These are phyloP conservation scores for Striga hermonthica DNA, from an alignment of 305 asterid genomes.

Conservation along the genomic window DNA sequence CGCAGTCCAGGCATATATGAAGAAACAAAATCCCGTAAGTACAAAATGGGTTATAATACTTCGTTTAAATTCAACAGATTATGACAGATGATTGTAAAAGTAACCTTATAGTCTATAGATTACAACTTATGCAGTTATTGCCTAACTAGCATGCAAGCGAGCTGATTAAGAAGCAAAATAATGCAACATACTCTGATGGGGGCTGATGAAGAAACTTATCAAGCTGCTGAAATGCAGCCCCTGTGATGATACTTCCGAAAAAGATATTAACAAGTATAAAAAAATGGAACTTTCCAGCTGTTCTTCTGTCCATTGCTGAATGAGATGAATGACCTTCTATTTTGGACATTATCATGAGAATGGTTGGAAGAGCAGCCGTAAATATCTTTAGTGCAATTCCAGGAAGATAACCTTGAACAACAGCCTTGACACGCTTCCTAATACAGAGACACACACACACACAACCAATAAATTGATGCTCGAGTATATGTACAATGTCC, in stretches of 20 bases:
- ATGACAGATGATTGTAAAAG: background rate
- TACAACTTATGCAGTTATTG: no score
- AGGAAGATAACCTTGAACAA: constrained; percentile 89
- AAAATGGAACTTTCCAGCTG: constrained; percentile 76
- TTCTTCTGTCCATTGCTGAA: constrained; percentile 62
- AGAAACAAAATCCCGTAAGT: no score
- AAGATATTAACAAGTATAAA: constrained; percentile 77
- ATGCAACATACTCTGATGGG: constrained; percentile 58
- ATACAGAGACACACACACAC: constrained; percentile 1
- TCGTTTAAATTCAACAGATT: background rate
- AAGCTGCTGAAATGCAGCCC: constrained; percentile 90
- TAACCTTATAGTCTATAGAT: no score
- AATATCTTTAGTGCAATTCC: constrained; percentile 75
- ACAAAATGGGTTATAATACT: no score
- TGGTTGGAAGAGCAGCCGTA: constrained; percentile 53
- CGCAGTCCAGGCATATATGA: no score
- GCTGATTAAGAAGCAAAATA: constrained; percentile 1
- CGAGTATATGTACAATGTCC: background rate
- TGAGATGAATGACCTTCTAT: constrained; percentile 67
- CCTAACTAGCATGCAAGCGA: no score
- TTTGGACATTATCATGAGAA: constrained; percentile 69
- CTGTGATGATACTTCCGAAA: constrained; percentile 78
- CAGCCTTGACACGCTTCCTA: constrained; percentile 53
- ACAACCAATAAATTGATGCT: background rate
- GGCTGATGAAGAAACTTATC: constrained; percentile 56